Evolutionary conservation across 1,284 basidiomycete species (phyloP), one percentile per base, ranked within the genome.

Genomic region (Sanguinoderma infundibulare): DNA sequence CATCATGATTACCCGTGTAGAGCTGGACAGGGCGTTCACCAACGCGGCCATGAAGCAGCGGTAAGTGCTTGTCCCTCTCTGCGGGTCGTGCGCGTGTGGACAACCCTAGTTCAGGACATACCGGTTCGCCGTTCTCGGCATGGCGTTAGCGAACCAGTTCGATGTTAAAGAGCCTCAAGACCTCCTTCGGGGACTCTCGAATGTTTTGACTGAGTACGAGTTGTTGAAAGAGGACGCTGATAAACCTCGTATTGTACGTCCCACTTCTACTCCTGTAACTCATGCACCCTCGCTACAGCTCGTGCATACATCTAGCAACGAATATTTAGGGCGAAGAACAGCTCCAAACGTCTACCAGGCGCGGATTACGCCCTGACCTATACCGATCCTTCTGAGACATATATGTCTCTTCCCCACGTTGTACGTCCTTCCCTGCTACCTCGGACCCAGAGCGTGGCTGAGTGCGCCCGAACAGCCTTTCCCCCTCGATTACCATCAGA

Each of bases 401-500:
- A 89, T 71, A 82, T 95, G 47, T 80, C 91, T 67, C 81, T 84
- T 38, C 92, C 91, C 1, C 91, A 94, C 71, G 84, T 91, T 72
- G 90, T 90, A 66, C 66, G 84, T 78, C 15, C 46, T 32, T n/a
- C 35, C 28, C 34, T 22, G 26, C 30, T 32, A 38, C 22, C 39
- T 28, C 35, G 53, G 50, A 7, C 17, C 5, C 51, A 35, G 20
- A 38, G 30, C 36, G 54, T 39, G 6, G 40, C 51, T 64, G 20
- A 61, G 57, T 42, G 7, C 32, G 15, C 34, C 24, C 44, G 36
- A 7, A 12, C 64, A 95, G 92, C 91, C 93, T 17, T 95, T 95
- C 75, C 79, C 88, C 3, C 75, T 95, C 55, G 94, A 95, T 75
- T 95, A 95, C 70, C 89, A 92, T 67, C 90, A 95, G 76, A 92